phyloP scores from a whole-genome alignment of 495 filamentous ascomycete genomes.

The Neurospora terricola region DNA sequence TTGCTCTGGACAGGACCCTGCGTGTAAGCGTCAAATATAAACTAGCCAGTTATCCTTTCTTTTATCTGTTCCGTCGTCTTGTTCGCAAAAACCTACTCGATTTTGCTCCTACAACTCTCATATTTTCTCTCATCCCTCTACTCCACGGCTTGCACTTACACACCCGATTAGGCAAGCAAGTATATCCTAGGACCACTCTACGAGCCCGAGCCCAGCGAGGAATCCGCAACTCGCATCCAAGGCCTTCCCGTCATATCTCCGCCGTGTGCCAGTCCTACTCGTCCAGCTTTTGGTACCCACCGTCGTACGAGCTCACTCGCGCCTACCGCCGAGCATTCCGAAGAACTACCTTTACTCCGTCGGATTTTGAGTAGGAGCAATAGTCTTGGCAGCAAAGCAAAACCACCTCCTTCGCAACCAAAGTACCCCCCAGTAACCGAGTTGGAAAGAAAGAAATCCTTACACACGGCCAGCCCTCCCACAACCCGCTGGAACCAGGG shows the following conservation, averaged over 20 bases:
- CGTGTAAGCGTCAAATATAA: not conserved
- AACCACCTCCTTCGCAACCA: slow-evolving; percentile 6
- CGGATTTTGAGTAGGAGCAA: slow-evolving; percentile 12
- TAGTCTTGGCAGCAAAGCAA: slow-evolving; percentile 9
- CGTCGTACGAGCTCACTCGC: slow-evolving; percentile 2
- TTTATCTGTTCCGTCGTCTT: not conserved
- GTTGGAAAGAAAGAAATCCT: slow-evolving; percentile 8
- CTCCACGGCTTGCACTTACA: not conserved
- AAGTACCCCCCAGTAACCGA: slow-evolving; percentile 1
- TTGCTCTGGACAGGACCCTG: not conserved
- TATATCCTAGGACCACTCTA: slow-evolving; percentile 48
- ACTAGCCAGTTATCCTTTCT: not conserved
- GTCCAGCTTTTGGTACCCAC: slow-evolving; percentile 1
- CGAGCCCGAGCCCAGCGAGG: slow-evolving; percentile 21
- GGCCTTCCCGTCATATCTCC: slow-evolving; percentile 22
- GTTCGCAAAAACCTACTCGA: not conserved
- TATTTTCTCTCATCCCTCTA: not conserved
- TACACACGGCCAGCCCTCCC: slow-evolving; percentile 16
- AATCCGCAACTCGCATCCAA: slow-evolving; percentile 16
- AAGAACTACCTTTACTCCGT: slow-evolving; percentile 9
- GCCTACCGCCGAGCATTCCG: slow-evolving; percentile 2
- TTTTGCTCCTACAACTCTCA: not conserved
- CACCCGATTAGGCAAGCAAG: slow-evolving; percentile 33
- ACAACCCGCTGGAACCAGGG: slow-evolving; percentile 20
- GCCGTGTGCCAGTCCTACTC: slow-evolving; percentile 21